Evolutionary conservation across 106 monocot species (phyloP).

Genomic region (Dendrobium chrysotoxum): DNA sequence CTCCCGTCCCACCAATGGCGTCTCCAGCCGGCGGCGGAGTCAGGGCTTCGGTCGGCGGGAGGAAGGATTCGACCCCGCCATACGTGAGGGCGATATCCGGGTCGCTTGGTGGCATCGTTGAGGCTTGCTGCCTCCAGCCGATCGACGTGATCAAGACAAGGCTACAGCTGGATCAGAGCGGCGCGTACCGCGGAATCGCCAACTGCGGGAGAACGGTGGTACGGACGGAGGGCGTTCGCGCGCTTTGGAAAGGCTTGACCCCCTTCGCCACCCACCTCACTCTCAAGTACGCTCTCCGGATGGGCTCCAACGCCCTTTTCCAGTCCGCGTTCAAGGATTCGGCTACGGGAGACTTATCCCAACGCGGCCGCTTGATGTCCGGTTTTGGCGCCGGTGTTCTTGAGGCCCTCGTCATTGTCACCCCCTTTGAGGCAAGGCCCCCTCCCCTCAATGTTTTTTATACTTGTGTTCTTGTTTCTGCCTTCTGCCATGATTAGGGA

Average conservation of each 20-base stretch:
- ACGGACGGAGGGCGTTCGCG: conserved; percentile 51
- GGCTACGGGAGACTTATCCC: conserved; percentile 32
- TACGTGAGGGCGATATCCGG: conserved; percentile 68
- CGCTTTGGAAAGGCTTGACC: conserved; percentile 79
- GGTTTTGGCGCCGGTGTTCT: conserved; percentile 90
- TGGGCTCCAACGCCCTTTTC: conserved; percentile 67
- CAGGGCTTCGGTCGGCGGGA: background rate
- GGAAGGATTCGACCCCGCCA: conserved; percentile 34
- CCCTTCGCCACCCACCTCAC: conserved; percentile 84
- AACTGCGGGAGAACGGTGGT: conserved; percentile 52
- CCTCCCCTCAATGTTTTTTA: background rate
- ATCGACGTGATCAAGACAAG: conserved; percentile 98
- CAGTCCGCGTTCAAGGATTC: conserved; percentile 55
- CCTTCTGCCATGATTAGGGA: background rate
- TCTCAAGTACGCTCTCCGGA: conserved; percentile 68
- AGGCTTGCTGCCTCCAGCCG: conserved; percentile 93
- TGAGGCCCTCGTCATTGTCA: conserved; percentile 90
- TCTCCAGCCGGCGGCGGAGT: no score
- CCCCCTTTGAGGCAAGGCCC: conserved; percentile 70
- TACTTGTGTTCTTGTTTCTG: background rate
- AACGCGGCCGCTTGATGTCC: conserved; percentile 23
- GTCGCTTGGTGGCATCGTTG: conserved; percentile 80
- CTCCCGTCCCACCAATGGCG: no score
- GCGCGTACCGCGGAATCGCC: conserved; percentile 60
- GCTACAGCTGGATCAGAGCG: conserved; percentile 76